These are phyloP conservation scores for Paramecium bursaria DNA, from an alignment of 73 alveolate species.

Conservation along the genomic window DNA sequence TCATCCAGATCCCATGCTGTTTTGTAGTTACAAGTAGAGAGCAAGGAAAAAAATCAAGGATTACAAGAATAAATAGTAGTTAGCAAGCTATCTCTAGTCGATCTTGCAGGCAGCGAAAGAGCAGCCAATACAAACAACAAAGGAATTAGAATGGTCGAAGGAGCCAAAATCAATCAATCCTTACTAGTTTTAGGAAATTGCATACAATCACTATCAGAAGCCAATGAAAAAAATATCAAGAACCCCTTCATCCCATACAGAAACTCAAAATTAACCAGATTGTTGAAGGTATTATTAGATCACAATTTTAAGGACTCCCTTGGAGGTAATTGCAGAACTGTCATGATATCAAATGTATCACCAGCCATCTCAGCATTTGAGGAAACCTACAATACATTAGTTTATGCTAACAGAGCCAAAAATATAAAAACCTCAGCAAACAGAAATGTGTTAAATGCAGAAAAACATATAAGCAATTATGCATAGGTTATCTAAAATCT, in stretches of 20 bases:
- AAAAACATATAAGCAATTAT: slow-evolving; percentile 96
- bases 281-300: slow-evolving; percentile 72
- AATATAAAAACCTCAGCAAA: slow-evolving; percentile 95
- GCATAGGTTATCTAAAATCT: slow-evolving; percentile 91
- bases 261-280: slow-evolving; percentile 98
- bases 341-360: slow-evolving; percentile 98
- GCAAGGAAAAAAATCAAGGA: slow-evolving; percentile 86
- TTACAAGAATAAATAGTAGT: slow-evolving; percentile 84
- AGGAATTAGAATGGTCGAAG: slow-evolving; percentile 98
- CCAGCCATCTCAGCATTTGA: slow-evolving; percentile 93
- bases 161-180: slow-evolving; percentile 97
- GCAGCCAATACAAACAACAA: slow-evolving; percentile 96
- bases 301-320: slow-evolving; percentile 89
- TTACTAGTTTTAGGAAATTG: slow-evolving; percentile 98
- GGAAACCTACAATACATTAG: slow-evolving; percentile 99
- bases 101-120: slow-evolving; percentile 99
- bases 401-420: slow-evolving; percentile 99
- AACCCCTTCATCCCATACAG: slow-evolving; percentile 96
- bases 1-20: slow-evolving; percentile 97
- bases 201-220: slow-evolving; percentile 97
- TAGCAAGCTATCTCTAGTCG: slow-evolving; percentile 94
- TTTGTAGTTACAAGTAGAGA: slow-evolving; percentile 85
- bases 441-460: slow-evolving; percentile 94
- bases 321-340: slow-evolving; percentile 99
- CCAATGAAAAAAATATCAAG: slow-evolving; percentile 83